Evolutionary conservation across 768 basidiomycete species (phyloP).

Genomic region (Lyophyllum decastes): DNA sequence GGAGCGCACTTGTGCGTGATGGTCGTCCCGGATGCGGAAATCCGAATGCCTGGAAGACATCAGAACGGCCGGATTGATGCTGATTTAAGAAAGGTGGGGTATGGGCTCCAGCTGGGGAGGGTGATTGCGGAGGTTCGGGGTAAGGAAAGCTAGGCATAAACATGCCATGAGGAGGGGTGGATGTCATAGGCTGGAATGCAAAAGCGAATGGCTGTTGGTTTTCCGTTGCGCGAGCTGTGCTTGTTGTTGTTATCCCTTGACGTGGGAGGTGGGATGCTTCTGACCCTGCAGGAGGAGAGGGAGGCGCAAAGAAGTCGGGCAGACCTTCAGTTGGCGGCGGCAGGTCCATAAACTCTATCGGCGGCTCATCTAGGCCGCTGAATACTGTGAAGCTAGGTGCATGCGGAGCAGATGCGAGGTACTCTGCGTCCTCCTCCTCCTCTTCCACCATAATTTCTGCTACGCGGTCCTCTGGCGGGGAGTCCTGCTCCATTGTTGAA

Average conservation of each 20-base stretch:
- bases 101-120: constrained; percentile 46
- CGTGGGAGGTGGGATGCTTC: constrained; percentile 9
- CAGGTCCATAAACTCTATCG: constrained; percentile 37
- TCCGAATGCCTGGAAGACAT: constrained; percentile 49
- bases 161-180: constrained; percentile 49
- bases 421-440: constrained; percentile 18
- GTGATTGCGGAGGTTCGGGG: constrained; percentile 60
- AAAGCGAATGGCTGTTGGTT: constrained; percentile 58
- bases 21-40: constrained; percentile 42
- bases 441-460: constrained; percentile 12
- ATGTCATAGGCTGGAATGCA: constrained; percentile 49
- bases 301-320: constrained; percentile 49
- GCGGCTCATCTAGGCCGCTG: constrained; percentile 38
- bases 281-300: constrained; percentile 38
- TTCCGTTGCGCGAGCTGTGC: constrained; percentile 50
- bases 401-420: constrained; percentile 22
- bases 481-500: neutral
- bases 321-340: constrained; percentile 54
- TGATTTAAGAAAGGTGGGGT: constrained; percentile 23
- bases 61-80: constrained; percentile 37
- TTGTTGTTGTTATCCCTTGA: constrained; percentile 33
- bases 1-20: constrained; percentile 36
- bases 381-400: constrained; percentile 51
- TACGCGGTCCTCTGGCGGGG: neutral
- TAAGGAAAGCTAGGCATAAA: constrained; percentile 49